Evolutionary conservation across 345 rosid species (phyloP), one percentile per base, ranked within the genome.

Genomic region (Populus euphratica): DNA sequence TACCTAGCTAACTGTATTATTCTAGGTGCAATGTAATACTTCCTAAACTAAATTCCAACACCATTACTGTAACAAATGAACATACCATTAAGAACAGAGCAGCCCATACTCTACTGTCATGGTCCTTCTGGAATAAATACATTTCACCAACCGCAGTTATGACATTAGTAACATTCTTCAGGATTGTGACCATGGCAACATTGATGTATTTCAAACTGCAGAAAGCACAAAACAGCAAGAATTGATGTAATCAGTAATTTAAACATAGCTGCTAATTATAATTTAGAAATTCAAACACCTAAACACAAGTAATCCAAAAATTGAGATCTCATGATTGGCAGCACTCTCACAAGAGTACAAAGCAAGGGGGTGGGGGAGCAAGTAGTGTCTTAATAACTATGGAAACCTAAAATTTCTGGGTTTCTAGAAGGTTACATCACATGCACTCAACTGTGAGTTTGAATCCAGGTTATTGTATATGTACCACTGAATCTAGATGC

Each of bases 141-240:
- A 96, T 96, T 85, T 96, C 99, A 23, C 99, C 99, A 73, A 93
- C 79, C 33, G 98, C 99, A 67, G 99, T 93, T 68, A 96, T 91
- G 75, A 96, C 98, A 78, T 96, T 96, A 71, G 99, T 93, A 65
- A 96, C 97, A 87, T 96, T 96, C 94, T 96, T 96, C 86, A 96
- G 86, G 77, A 92, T 95, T 5, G 98, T 93, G 81, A 96, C 98
- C 99, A 93, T 96, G 81, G 98, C 98, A n/a, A 96, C 97, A 84
- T 92, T 96, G 75, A 96, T 96, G 85, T 93, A 92, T 85, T 88
- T 96, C 87, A 96, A 85, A 74, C 99, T 96, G 98, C 87, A 83
- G 78, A 82, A 61, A 83, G 68, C 4, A 77, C 64, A 61, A 20
- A 50, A 71, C 6, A 44, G 17, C 2, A 64, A 27, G 50, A 35